Conservation (phyloP, 1,284 basidiomycete genomes). For the Cystobasidiaceae sp. region DNA sequence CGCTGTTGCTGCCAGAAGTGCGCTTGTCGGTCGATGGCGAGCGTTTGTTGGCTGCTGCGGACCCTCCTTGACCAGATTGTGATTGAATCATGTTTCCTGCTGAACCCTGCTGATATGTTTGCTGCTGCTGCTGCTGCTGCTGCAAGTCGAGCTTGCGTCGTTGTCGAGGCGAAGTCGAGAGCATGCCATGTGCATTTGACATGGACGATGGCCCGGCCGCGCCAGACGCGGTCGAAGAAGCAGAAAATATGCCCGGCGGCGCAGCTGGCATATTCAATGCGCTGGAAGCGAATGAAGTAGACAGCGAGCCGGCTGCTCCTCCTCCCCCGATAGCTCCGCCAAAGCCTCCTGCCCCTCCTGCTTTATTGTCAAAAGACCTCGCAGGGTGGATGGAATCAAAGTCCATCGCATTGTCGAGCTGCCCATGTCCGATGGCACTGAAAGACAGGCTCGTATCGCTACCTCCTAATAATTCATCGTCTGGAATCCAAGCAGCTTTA, state of each 20-base stretch:
- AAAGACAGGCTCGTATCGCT: slow-evolving; percentile 6
- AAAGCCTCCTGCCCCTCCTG: neutral
- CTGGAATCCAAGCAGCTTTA: slow-evolving; percentile 22
- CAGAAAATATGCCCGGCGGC: neutral
- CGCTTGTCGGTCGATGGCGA: neutral
- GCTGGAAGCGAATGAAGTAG: slow-evolving; percentile 8
- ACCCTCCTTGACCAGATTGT: neutral
- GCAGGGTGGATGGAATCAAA: slow-evolving; percentile 12
- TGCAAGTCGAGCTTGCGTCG: neutral
- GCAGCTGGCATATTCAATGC: slow-evolving; percentile 5
- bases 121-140: neutral
- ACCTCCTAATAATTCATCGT: slow-evolving; percentile 23
- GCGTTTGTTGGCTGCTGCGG: neutral
- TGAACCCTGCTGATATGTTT: too few species aligned
- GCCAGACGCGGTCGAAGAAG: too few species aligned
- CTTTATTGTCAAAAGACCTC: slow-evolving; percentile 1
- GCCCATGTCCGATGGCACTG: neutral
- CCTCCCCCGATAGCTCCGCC: neutral
- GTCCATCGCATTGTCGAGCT: slow-evolving; percentile 8
- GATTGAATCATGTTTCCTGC: too few species aligned
- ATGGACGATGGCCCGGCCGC: too few species aligned
- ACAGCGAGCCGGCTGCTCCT: neutral
- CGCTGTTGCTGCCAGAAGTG: too few species aligned
- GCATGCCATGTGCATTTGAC: too few species aligned
- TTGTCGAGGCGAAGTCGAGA: slow-evolving; percentile 9